A percentile compares a stretch with the other conserved stretches of the same genome.
Evolutionary conservation across 2,329 filamentous ascomycete genomes (phyloP).

Genomic region (Domatiomyces catenatus): DNA sequence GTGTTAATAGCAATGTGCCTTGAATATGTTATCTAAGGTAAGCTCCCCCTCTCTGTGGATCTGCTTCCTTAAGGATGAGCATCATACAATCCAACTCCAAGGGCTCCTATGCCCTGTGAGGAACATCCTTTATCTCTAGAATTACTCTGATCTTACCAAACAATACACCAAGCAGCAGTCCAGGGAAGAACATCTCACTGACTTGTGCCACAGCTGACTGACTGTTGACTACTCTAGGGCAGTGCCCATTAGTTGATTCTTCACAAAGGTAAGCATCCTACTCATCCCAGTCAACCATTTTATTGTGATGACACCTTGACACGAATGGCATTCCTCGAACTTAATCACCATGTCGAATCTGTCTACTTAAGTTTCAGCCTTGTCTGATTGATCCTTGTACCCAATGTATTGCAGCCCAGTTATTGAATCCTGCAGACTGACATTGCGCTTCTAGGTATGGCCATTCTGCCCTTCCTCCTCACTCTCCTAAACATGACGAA

Average conservation of each 20-base stretch:
- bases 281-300: slow-evolving; percentile 7
- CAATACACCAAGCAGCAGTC: slow-evolving; percentile 1
- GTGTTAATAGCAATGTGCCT: not conserved
- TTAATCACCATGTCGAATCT: slow-evolving; percentile 50
- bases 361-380: slow-evolving; percentile 54
- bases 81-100: slow-evolving; percentile 45
- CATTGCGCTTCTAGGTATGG: slow-evolving; percentile 12
- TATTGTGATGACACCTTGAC: slow-evolving; percentile 48
- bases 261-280: slow-evolving; percentile 31
- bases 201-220: slow-evolving; percentile 2
- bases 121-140: slow-evolving; percentile 37
- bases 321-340: slow-evolving; percentile 55
- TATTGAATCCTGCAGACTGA: not conserved
- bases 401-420: not conserved
- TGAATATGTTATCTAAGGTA: not conserved
- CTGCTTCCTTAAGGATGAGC: not conserved
- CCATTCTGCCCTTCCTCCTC: slow-evolving; percentile 10
- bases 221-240: not conserved
- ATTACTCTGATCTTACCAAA: slow-evolving; percentile 37
- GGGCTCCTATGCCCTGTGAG: slow-evolving; percentile 30
- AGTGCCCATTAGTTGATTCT: not conserved
- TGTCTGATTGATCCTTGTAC: slow-evolving; percentile 39
- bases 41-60: not conserved
- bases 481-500: slow-evolving; percentile 38
- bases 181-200: not conserved